Evolutionary conservation across 1,284 basidiomycete species (phyloP).

Genomic region (Puccinia horiana): DNA sequence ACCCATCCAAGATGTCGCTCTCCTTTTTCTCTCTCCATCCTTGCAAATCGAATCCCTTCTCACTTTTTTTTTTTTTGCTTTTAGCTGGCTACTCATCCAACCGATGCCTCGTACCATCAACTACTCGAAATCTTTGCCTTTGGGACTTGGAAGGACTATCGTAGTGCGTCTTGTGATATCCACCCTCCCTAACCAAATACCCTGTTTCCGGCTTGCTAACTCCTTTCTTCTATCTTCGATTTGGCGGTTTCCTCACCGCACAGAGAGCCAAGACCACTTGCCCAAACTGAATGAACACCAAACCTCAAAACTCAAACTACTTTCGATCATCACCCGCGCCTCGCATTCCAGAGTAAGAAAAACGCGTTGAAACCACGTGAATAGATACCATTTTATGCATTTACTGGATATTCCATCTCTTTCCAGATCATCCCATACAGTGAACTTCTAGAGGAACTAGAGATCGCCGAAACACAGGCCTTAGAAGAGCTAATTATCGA

Average conservation of each 20-base stretch:
- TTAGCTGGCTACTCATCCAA: slow-evolving; percentile 38
- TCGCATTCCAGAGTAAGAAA: slow-evolving; percentile 67
- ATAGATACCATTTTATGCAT: not conserved
- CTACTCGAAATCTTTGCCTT: slow-evolving; percentile 85
- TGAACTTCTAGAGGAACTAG: slow-evolving; percentile 68
- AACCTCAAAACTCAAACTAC: slow-evolving; percentile 80
- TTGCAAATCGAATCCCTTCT: not conserved
- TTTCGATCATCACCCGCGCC: slow-evolving; percentile 81
- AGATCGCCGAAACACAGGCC: slow-evolving; percentile 74
- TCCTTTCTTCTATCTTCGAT: not conserved
- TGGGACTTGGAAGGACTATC: slow-evolving; percentile 77
- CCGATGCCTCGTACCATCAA: slow-evolving; percentile 51
- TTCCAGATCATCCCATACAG: slow-evolving; percentile 73
- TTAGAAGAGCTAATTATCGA: slow-evolving; percentile 96
- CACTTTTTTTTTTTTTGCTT: not conserved
- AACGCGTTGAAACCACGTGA: not conserved
- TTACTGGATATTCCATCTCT: slow-evolving; percentile 49
- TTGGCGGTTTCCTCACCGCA: not conserved
- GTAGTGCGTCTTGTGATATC: not conserved
- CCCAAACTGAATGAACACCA: slow-evolving; percentile 74
- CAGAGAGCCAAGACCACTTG: slow-evolving; percentile 68
- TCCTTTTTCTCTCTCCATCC: not conserved
- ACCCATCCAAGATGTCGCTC: slow-evolving; percentile 25
- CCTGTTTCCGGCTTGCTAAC: not conserved
- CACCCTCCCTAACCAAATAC: not conserved